Conservation (phyloP, 805 yeast genomes). For the Candida fluviatilis region DNA sequence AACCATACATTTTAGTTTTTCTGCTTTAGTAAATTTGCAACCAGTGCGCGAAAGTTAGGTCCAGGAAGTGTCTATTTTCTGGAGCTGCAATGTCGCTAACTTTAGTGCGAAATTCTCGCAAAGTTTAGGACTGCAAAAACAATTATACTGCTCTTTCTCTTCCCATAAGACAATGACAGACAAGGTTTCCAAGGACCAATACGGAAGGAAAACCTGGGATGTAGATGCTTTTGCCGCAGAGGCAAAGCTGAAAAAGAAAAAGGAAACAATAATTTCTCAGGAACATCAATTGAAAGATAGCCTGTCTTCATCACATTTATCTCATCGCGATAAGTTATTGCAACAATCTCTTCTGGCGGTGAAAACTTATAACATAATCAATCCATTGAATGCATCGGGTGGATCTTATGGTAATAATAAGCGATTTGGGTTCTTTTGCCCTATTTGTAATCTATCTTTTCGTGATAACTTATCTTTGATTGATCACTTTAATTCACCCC, state of each 20-base stretch:
- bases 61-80: no score
- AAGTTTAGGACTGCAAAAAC: no score
- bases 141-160: no score
- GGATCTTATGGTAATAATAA: constrained; percentile 33
- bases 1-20: no score
- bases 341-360: constrained; percentile 30
- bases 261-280: constrained; percentile 5
- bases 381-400: constrained; percentile 12
- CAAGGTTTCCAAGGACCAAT: constrained; percentile 35
- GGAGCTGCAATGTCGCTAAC: no score
- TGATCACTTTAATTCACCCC: constrained; percentile 78
- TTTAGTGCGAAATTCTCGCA: no score
- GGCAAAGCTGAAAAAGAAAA: constrained; percentile 29
- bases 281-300: constrained; percentile 10
- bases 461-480: constrained; percentile 78
- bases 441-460: constrained; percentile 71
- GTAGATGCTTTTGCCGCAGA: constrained; percentile 55
- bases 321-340: constrained; percentile 30
- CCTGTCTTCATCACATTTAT: constrained; percentile 17
- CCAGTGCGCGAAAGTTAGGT: no score
- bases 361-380: constrained; percentile 30
- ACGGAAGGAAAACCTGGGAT: constrained; percentile 74
- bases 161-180: constrained; percentile 9
- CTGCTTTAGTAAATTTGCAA: no score
- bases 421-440: constrained; percentile 85